Percentiles rank a stretch among this genome's conserved stretches.
These are phyloP conservation scores for Breynia disticha DNA, from an alignment of 441 rosid species.

Conservation along the genomic window DNA sequence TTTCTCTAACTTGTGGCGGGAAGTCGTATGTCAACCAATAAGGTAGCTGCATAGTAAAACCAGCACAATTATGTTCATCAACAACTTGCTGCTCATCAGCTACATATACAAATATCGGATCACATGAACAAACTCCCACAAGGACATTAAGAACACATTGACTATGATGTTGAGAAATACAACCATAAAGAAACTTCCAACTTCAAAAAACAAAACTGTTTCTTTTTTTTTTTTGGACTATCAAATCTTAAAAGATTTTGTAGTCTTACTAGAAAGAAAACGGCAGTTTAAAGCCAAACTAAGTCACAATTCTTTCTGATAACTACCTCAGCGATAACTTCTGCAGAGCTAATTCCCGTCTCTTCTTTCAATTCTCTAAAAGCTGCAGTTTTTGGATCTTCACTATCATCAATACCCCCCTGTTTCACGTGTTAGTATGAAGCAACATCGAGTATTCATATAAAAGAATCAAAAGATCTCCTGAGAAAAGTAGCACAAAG, in stretches of 20 bases:
- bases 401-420: slow-evolving; percentile 86
- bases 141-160: too few relatives aligned
- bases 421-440: slow-evolving; percentile 15
- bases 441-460: not conserved
- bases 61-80: not conserved
- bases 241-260: too few relatives aligned
- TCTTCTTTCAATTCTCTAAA: slow-evolving; percentile 86
- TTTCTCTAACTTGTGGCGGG: slow-evolving; percentile 74
- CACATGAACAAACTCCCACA: too few relatives aligned
- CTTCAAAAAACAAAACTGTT: too few relatives aligned
- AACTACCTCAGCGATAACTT: slow-evolving; percentile 65
- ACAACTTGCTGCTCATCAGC: not conserved
- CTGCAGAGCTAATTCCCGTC: slow-evolving; percentile 75
- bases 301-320: slow-evolving; percentile 7
- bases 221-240: too few relatives aligned
- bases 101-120: too few relatives aligned
- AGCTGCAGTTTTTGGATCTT: slow-evolving; percentile 84
- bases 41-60: slow-evolving; percentile 40
- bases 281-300: not conserved
- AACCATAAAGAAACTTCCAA: too few relatives aligned
- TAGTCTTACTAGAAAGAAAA: too few relatives aligned
- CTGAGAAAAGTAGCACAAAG: not conserved
- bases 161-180: too few relatives aligned
- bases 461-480: not conserved
- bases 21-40: slow-evolving; percentile 82